Evolutionary conservation across 371 early-diverging fungal genomes (phyloP), one percentile per base, ranked within the genome.

Genomic region (Mortierella sp.): DNA sequence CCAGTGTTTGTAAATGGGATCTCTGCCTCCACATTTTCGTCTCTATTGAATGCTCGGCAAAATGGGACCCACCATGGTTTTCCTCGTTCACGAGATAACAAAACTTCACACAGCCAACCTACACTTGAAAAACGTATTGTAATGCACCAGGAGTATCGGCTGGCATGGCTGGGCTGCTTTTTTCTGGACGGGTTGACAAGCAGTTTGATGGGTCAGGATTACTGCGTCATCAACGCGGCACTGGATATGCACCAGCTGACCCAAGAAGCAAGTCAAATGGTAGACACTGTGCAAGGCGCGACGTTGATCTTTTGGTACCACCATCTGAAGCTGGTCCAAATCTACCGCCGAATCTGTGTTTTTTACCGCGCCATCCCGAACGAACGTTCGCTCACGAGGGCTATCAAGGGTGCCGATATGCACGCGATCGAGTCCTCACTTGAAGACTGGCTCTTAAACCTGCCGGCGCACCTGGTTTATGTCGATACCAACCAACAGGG

Each of bases 111-210:
- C 21, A 54, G 24, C 21, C 67, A 54, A 4, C 21, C 23, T 14
- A 56, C 62, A 2, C 56, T 37, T 9, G 70, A 64, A 27, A 75
- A 69, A 26, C 69, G 53, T 30, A n/a, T 30, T 8, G 69, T 64
- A 12, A 44, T 60, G 17, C 64, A 69, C 30, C 76, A 69, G 21
- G 76, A 75, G 48, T 51, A 53, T 17, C 47, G 65, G 0, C 58
- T 75, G 9, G 76, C 76, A 47, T 75, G 76, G 76, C 76, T 75
- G 4, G 76, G 76, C 24, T 75, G 76, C 54, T 69, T 69, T 50
- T 75, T 75, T 37, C 43, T 75, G 46, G 76, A 75, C 26, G 76
- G 76, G 6, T 46, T 75, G 32, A 69, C 65, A 15, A 75, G 76
- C 50, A 75, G 76, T 28, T 32, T 75, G 39, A 60, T 69, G 65